These are phyloP conservation scores for Rossbeevera mucosa DNA, from an alignment of 768 basidiomycete genomes.

Conservation along the genomic window DNA sequence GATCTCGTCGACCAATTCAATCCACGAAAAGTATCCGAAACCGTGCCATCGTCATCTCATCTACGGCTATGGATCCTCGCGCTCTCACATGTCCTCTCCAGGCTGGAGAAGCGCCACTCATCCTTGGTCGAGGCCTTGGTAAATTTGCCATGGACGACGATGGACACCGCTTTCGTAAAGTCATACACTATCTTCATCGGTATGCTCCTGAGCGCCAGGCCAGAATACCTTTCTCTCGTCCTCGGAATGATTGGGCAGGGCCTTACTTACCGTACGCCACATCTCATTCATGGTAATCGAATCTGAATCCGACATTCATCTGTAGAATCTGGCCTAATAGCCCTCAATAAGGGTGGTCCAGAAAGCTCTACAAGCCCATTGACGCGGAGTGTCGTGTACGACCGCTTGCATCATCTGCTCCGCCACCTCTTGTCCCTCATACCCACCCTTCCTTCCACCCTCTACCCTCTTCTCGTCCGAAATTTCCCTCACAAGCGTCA, in stretches of 20 bases:
- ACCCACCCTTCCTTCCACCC: constrained; percentile 83
- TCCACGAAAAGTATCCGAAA: constrained; percentile 36
- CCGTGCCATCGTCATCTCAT: constrained; percentile 41
- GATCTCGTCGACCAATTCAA: constrained; percentile 88
- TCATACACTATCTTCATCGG: constrained; percentile 87
- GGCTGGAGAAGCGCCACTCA: constrained; percentile 76
- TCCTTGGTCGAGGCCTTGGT: constrained; percentile 83
- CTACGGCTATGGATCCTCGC: constrained; percentile 80
- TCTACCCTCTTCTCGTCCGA: constrained; percentile 78
- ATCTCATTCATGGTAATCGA: neutral
- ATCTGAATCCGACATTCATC: neutral
- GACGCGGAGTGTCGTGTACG: constrained; percentile 79
- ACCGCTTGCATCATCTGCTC: constrained; percentile 83
- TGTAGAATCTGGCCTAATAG: constrained; percentile 68
- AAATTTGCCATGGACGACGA: constrained; percentile 87
- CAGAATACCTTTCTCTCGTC: constrained; percentile 86
- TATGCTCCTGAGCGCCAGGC: constrained; percentile 85
- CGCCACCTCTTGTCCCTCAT: constrained; percentile 83
- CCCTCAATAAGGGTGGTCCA: constrained; percentile 50
- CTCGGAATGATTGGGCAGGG: constrained; percentile 79
- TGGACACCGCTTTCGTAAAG: constrained; percentile 80
- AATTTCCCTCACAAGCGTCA: constrained; percentile 95
- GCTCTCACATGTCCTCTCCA: constrained; percentile 87
- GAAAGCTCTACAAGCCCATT: constrained; percentile 67
- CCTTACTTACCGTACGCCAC: constrained; percentile 79